phyloP scores from a whole-genome alignment of 768 basidiomycete species.

The Calocera viscosa region DNA sequence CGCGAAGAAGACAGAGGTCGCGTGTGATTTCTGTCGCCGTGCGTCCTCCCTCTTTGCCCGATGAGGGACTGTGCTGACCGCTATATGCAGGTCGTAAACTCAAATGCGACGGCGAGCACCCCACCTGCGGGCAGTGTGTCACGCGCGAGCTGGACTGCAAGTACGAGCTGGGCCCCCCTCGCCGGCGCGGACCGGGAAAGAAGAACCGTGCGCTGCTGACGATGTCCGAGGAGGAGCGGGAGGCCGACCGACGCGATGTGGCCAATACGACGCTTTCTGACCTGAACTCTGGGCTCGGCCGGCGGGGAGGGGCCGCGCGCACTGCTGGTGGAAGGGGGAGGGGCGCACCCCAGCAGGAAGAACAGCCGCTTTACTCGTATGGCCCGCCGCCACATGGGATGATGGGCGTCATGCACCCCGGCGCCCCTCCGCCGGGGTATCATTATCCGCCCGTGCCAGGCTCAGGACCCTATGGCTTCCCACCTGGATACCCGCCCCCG shows the following conservation, averaged over 20 bases:
- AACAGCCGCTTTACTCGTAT: neutral
- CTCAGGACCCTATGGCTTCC: neutral
- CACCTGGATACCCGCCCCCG: neutral
- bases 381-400: neutral
- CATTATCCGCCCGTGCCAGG: neutral
- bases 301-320: too few species aligned
- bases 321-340: too few species aligned
- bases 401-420: neutral
- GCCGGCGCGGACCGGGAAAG: neutral
- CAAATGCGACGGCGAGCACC: constrained; percentile 3
- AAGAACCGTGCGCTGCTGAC: neutral
- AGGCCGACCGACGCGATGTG: neutral
- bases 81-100: neutral
- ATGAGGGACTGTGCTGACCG: neutral
- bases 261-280: neutral
- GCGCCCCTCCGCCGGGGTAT: neutral
- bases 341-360: neutral
- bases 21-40: constrained; percentile 2
- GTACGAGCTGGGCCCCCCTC: neutral
- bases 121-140: neutral
- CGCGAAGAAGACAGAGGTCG: constrained; percentile 1
- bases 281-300: neutral
- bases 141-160: constrained; percentile 3
- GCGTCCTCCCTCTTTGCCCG: neutral
- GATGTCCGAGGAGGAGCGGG: neutral